These are phyloP conservation scores for Eimeria praecox DNA, from an alignment of 169 alveolate genomes.

Conservation along the genomic window DNA sequence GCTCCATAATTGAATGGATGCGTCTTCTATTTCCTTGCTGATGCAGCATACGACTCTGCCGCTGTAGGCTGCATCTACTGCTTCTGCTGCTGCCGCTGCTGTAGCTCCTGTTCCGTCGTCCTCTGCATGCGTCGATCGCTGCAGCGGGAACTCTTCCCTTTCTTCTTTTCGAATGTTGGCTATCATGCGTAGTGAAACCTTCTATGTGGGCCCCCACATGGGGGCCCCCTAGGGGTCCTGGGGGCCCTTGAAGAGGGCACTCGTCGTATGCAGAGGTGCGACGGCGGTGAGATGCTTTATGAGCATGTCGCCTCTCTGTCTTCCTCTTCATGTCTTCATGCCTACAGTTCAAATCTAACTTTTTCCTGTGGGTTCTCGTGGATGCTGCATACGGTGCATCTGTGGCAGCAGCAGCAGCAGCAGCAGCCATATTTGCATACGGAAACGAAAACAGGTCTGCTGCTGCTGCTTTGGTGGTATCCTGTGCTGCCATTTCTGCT, in stretches of 20 bases:
- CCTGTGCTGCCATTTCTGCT: slow-evolving; percentile 18
- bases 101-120: slow-evolving; percentile 5
- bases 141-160: background rate
- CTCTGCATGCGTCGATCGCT: background rate
- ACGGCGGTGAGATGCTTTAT: background rate
- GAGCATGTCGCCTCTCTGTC: background rate
- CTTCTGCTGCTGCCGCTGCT: slow-evolving; percentile 32
- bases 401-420: background rate
- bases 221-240: slow-evolving; percentile 23
- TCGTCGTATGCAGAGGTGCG: background rate
- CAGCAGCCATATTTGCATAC: no score
- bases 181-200: background rate
- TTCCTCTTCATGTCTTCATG: background rate
- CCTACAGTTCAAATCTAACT: background rate
- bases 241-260: background rate
- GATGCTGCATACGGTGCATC: background rate
- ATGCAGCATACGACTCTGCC: background rate
- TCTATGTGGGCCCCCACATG: background rate
- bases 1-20: background rate
- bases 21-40: background rate
- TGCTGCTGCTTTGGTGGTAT: background rate
- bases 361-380: background rate
- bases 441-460: background rate
- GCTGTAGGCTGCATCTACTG: background rate
- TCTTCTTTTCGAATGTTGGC: background rate